Conservation (phyloP, 1,284 basidiomycete genomes). For the Puccinia polysora region DNA sequence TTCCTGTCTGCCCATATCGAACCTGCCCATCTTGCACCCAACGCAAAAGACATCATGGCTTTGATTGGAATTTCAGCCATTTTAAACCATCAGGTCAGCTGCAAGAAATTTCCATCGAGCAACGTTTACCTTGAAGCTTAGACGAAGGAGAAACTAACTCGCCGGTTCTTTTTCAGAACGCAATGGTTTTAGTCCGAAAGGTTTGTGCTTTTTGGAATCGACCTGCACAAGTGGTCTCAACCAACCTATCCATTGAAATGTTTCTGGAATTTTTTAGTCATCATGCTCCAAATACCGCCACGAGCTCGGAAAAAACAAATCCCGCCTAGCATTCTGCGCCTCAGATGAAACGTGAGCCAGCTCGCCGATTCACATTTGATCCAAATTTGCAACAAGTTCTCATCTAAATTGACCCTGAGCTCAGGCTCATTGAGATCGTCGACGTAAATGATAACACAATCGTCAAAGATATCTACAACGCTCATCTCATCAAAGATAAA, state of each 20-base stretch:
- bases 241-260: no score
- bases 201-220: background rate
- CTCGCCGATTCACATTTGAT: background rate
- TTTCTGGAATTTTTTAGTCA: conserved; percentile 1
- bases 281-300: conserved; percentile 8
- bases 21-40: conserved; percentile 10
- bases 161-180: conserved; percentile 6
- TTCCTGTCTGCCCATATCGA: conserved; percentile 9
- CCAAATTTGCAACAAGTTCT: background rate
- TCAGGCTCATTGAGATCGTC: conserved; percentile 36
- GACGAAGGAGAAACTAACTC: background rate
- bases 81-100: conserved; percentile 27
- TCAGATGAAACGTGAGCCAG: conserved; percentile 37
- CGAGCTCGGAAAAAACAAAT: background rate
- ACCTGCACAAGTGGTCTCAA: background rate
- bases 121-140: background rate
- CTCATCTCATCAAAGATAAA: conserved; percentile 28
- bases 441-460: conserved; percentile 20
- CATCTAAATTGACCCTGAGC: background rate
- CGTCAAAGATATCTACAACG: conserved; percentile 29
- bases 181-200: conserved; percentile 33
- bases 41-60: conserved; percentile 17
- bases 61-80: conserved; percentile 28
- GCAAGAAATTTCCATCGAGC: background rate
- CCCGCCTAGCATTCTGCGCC: conserved; percentile 25